Evolutionary conservation across 148 eudicot genomes (phyloP).

Genomic region (Rhododendron ovatum): DNA sequence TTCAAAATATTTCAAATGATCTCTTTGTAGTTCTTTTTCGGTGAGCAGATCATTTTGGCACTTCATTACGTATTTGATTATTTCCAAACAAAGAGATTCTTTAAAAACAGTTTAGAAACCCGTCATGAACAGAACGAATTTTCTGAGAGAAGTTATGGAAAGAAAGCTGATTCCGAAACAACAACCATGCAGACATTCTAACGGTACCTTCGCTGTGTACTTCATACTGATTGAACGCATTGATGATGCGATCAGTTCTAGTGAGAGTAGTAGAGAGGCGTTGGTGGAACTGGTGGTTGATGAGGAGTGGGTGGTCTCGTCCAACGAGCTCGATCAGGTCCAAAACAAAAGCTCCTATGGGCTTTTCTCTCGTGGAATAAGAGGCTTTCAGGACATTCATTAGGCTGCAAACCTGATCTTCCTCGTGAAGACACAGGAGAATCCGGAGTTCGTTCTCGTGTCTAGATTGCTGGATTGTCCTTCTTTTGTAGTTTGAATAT

Average conservation of each 20-base stretch:
- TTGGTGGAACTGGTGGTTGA: conserved; percentile 20
- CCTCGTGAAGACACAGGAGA: conserved; percentile 7
- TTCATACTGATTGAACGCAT: background rate
- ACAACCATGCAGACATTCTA: no score
- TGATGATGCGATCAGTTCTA: conserved; percentile 10
- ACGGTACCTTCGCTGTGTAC: background rate
- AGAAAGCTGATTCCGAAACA: no score
- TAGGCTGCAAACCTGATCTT: conserved; percentile 8
- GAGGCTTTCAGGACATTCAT: conserved; percentile 10
- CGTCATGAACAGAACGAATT: no score
- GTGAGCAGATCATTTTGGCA: no score
- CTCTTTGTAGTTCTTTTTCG: no score
- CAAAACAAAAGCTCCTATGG: conserved; percentile 6
- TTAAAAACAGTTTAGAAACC: no score
- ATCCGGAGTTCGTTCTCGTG: conserved; percentile 4
- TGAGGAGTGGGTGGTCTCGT: conserved; percentile 11
- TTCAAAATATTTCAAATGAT: no score
- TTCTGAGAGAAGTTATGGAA: no score
- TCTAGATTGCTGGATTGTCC: conserved; percentile 11
- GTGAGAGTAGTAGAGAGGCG: conserved; percentile 1
- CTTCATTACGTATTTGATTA: no score
- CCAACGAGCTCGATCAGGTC: conserved; percentile 18
- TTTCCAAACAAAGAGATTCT: no score
- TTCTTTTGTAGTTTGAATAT: conserved; percentile 14
- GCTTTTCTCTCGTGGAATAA: conserved; percentile 6